Evolutionary conservation across 176 grass and related monocot genomes (phyloP).

Genomic region (Chloris gayana): DNA sequence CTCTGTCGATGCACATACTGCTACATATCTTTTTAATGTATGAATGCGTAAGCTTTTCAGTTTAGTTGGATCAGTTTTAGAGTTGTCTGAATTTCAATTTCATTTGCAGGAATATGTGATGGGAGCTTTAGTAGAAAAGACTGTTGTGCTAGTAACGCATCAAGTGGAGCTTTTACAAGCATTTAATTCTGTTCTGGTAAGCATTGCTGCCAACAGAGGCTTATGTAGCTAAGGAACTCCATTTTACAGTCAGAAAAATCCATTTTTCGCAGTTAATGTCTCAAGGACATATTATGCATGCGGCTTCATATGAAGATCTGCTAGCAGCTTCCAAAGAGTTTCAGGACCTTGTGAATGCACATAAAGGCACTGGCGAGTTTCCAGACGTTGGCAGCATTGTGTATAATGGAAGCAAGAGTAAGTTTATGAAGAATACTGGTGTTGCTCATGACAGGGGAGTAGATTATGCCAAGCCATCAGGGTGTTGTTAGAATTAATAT

Average conservation of each 20-base stretch:
- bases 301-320: constrained; percentile 64
- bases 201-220: too few species aligned
- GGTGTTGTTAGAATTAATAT: too few species aligned
- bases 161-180: constrained; percentile 86
- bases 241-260: not conserved
- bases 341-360: constrained; percentile 75
- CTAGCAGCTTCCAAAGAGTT: constrained; percentile 71
- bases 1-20: constrained; percentile 86
- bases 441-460: not conserved
- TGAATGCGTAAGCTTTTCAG: too few species aligned
- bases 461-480: constrained; percentile 38
- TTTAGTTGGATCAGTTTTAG: too few species aligned
- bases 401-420: too few species aligned
- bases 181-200: constrained; percentile 79
- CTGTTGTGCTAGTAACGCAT: constrained; percentile 81
- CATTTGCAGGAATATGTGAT: constrained; percentile 87
- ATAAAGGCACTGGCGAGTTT: constrained; percentile 62
- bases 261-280: constrained; percentile 74
- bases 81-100: too few species aligned
- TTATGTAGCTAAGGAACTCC: too few species aligned
- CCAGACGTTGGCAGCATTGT: constrained; percentile 40
- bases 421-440: too few species aligned
- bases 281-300: constrained; percentile 59
- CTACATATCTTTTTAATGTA: constrained; percentile 86
- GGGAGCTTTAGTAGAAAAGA: constrained; percentile 72